Evolutionary conservation across 1,139 yeast genomes (phyloP), one percentile per base, ranked within the genome.

Genomic region (Magnusiomyces sp.): DNA sequence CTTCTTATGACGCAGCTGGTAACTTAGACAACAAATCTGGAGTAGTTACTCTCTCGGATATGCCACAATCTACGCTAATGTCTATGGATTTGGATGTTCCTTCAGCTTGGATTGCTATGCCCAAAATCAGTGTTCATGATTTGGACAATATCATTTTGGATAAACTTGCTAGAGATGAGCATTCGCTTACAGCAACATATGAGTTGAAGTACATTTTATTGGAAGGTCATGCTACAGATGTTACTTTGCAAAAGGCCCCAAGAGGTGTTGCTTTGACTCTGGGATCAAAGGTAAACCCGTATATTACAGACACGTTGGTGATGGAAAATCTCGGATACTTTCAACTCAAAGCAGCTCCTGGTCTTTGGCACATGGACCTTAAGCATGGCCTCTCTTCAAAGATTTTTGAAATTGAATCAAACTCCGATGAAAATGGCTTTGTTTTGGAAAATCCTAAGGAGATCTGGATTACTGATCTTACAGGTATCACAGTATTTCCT

Each of bases 241-340:
- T 69, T 2, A 53, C 61, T 1, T 47, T 55, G 2, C 71, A 68
- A 0, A 54, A 58, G 2, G 63, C 72, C 0, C 84, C 89, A 0
- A 66, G 74, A 0, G 87, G 84, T 0, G 59, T 81, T 19, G 69
- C 74, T 0, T 60, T 84, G 14, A 73, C 74, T 36, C 62, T 81
- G 11, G 62, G 67, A 13, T 60, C 65, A 11, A 39, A 55, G 2
- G 40, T 47, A 13, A 51, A 53, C 2, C 51, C 58, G 0, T 46
- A 38, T 13, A 41, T 59, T 2, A 68, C 73, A 0, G 88, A 83
- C 56, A 83, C 95, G 0, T 70, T 68, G 43, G 79, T 86, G 2
- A 81, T 87, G 90, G 75, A 84, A 0, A 79, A 81, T 49, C 66
- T 80, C 49, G 95, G 95, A 0, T 88, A 88, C 64, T 73, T 83